Conservation (phyloP, 148 eudicot genomes). For the Camellia granthamiana region DNA sequence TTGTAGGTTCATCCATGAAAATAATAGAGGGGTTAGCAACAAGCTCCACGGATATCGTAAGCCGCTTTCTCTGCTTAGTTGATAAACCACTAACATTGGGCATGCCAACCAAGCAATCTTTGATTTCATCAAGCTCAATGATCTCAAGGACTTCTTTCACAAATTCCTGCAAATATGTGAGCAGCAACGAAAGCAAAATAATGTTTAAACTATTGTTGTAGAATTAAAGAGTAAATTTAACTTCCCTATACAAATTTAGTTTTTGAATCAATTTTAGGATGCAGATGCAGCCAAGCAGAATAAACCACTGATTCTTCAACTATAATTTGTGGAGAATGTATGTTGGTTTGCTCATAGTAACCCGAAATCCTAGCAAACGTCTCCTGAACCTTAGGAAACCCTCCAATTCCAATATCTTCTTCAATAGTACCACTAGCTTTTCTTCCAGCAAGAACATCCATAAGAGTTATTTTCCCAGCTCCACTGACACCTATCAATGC, state of each 20-base stretch:
- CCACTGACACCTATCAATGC: conserved; percentile 93
- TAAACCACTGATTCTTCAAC: conserved; percentile 69
- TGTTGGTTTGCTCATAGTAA: conserved; percentile 84
- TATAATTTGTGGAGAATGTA: conserved; percentile 80
- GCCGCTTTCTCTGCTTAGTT: conserved; percentile 77
- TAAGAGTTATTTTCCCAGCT: conserved; percentile 90
- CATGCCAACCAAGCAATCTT: conserved; percentile 64
- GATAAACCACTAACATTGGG: conserved; percentile 69
- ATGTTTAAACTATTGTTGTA: background rate
- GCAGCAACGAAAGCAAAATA: background rate
- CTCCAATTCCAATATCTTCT: conserved; percentile 73
- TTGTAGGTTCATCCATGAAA: conserved; percentile 88
- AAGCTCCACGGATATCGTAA: conserved; percentile 84
- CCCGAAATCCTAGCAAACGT: conserved; percentile 82
- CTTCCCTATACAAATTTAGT: conserved; percentile 44
- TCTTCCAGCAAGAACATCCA: conserved; percentile 84
- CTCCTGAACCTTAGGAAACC: conserved; percentile 64
- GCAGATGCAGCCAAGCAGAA: conserved; percentile 86
- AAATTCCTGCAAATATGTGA: conserved; percentile 45
- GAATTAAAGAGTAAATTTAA: background rate
- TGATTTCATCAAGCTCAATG: conserved; percentile 65
- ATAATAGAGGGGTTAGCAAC: conserved; percentile 85
- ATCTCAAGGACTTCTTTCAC: conserved; percentile 69
- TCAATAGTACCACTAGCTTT: conserved; percentile 69
- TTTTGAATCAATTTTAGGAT: conserved; percentile 53